A percentile compares a stretch with the other conserved stretches of the same genome.
Conservation (phyloP, 176 grass and related monocot species). For the Eremochloa ophiuroides region DNA sequence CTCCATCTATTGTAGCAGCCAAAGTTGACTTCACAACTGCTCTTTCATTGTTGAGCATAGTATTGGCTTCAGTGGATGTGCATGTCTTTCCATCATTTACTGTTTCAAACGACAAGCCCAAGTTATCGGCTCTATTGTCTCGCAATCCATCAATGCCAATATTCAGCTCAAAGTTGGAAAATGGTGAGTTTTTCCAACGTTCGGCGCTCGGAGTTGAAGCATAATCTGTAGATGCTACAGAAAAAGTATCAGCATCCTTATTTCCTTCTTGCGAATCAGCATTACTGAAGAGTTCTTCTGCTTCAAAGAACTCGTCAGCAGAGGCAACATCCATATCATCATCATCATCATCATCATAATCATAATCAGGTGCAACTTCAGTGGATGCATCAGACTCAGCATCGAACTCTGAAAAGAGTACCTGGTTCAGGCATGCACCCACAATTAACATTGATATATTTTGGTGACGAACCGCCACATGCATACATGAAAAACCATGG, state of each 20-base stretch:
- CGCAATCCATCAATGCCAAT: conserved; percentile 6
- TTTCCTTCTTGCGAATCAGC: conserved; percentile 66
- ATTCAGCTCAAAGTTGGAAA: conserved; percentile 38
- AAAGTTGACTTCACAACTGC: conserved; percentile 23
- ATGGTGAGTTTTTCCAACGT: conserved; percentile 30
- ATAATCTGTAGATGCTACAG: conserved; percentile 36
- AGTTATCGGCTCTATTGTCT: conserved; percentile 29
- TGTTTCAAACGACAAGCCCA: conserved; percentile 33
- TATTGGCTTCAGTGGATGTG: conserved; percentile 12
- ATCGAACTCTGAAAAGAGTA: conserved; percentile 99
- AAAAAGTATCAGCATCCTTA: conserved; percentile 41
- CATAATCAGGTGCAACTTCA: conserved; percentile 25
- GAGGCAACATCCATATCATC: conserved; percentile 63
- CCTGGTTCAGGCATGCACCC: conserved; percentile 75
- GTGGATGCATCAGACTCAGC: conserved; percentile 58
- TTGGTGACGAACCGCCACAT: conserved; percentile 1
- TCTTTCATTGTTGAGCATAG: neutral
- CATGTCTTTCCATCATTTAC: conserved; percentile 18
- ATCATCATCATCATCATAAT: conserved; percentile 38
- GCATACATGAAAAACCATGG: conserved; percentile 24
- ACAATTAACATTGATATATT: conserved; percentile 48
- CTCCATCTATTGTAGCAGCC: neutral
- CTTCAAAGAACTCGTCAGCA: conserved; percentile 83
- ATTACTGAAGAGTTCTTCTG: conserved; percentile 87
- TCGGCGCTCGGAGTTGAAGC: conserved; percentile 41